These are phyloP conservation scores for Ormosia semicastrata DNA, from an alignment of 306 rosid species.

Conservation along the genomic window DNA sequence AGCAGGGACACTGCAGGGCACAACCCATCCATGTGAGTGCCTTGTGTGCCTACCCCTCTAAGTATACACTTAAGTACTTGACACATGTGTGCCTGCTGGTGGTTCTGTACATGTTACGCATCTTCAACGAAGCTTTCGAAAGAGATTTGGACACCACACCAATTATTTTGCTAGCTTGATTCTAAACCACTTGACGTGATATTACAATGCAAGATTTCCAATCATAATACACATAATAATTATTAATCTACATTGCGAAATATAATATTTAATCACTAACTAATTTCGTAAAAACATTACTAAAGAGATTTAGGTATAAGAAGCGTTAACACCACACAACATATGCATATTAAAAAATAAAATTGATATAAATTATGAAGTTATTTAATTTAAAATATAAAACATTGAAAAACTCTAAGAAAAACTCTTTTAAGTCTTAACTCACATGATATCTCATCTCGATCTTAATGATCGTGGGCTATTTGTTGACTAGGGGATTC, in stretches of 20 bases:
- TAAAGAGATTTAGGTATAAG: too few relatives aligned
- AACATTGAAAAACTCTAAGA: not conserved
- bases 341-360: too few relatives aligned
- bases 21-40: not conserved
- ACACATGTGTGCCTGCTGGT: not conserved
- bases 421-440: too few relatives aligned
- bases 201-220: not conserved
- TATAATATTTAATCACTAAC: not conserved
- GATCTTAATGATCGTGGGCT: not conserved
- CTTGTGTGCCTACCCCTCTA: not conserved
- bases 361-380: too few relatives aligned
- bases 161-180: constrained; percentile 19
- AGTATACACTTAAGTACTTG: not conserved
- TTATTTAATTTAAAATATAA: too few relatives aligned
- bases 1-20: not conserved
- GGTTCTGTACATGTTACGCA: not conserved
- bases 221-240: not conserved
- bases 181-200: constrained; percentile 18
- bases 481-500: not conserved
- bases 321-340: too few relatives aligned
- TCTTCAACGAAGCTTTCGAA: not conserved
- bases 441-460: not conserved
- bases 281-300: too few relatives aligned
- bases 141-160: not conserved
- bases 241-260: not conserved